Evolutionary conservation across 1,284 basidiomycete species (phyloP).

Genomic region (Sutorius eximius): DNA sequence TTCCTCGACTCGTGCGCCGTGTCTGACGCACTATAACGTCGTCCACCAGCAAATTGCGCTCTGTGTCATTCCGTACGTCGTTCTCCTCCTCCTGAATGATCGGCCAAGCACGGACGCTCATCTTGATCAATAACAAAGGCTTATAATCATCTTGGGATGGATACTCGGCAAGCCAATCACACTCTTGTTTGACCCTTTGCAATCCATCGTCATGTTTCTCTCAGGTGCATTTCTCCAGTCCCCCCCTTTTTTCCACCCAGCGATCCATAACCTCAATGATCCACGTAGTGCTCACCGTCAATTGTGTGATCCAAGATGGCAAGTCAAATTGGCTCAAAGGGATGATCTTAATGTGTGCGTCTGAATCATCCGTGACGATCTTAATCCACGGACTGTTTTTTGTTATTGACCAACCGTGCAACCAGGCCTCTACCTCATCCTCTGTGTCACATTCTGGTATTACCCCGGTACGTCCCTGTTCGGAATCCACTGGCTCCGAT

Average conservation of each 20-base stretch:
- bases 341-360: slow-evolving; percentile 65
- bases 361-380: not conserved
- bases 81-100: slow-evolving; percentile 38
- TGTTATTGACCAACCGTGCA: not conserved
- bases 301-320: slow-evolving; percentile 78
- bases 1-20: not conserved
- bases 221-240: slow-evolving; percentile 32
- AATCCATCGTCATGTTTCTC: slow-evolving; percentile 49
- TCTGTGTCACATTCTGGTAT: not conserved
- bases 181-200: slow-evolving; percentile 57
- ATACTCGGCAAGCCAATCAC: slow-evolving; percentile 67
- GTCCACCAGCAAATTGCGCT: slow-evolving; percentile 79
- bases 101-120: slow-evolving; percentile 54
- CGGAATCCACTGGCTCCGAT: not conserved
- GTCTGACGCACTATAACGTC: slow-evolving; percentile 4
- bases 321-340: slow-evolving; percentile 84
- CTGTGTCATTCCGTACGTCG: slow-evolving; percentile 78
- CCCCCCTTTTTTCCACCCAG: not conserved
- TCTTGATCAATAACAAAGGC: slow-evolving; percentile 42
- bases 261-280: not conserved
- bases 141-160: slow-evolving; percentile 69
- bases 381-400: not conserved
- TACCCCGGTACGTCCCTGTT: not conserved
- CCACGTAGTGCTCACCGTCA: slow-evolving; percentile 67
- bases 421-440: slow-evolving; percentile 22